Conservation (phyloP, 768 basidiomycete genomes). For the Russula brevipes region DNA sequence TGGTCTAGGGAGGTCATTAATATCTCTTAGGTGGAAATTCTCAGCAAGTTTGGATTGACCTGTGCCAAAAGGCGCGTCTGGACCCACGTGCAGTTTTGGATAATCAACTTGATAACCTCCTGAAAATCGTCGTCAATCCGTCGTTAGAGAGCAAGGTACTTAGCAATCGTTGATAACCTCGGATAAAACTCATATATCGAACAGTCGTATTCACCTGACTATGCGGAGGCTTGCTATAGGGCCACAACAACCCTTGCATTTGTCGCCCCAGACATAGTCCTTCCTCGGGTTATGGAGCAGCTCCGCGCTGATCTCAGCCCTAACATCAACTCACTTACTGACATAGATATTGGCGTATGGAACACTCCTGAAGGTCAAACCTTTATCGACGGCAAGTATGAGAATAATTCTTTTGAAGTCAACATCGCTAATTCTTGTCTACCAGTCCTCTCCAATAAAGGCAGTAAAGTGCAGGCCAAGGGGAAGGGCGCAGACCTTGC, state of each 20-base stretch:
- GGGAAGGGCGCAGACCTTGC: conserved; percentile 87
- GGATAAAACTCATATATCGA: not conserved
- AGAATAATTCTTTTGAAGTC: not conserved
- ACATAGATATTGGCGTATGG: conserved; percentile 80
- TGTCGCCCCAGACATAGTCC: conserved; percentile 61
- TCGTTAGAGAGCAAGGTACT: conserved; percentile 11
- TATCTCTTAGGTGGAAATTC: conserved; percentile 39
- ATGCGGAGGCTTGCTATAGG: conserved; percentile 59
- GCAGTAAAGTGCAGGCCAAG: conserved; percentile 50
- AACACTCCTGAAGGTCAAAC: conserved; percentile 74
- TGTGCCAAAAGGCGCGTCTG: conserved; percentile 60
- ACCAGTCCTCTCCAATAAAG: conserved; percentile 60
- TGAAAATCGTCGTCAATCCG: conserved; percentile 30
- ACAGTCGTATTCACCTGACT: conserved; percentile 8
- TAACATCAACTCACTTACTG: conserved; percentile 54
- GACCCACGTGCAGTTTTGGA: conserved; percentile 64
- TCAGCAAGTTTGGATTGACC: conserved; percentile 71
- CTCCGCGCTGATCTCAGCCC: conserved; percentile 62
- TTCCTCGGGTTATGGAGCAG: conserved; percentile 68
- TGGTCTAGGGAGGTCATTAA: not conserved
- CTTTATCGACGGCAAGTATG: conserved; percentile 64
- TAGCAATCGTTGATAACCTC: conserved; percentile 33
- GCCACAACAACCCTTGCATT: conserved; percentile 76
- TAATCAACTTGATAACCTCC: conserved; percentile 43
- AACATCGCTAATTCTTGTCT: not conserved